A percentile compares a stretch with the other conserved stretches of the same genome.
Evolutionary conservation across 1,284 basidiomycete genomes (phyloP).

Genomic region (Tetrapyrgos nigripes): DNA sequence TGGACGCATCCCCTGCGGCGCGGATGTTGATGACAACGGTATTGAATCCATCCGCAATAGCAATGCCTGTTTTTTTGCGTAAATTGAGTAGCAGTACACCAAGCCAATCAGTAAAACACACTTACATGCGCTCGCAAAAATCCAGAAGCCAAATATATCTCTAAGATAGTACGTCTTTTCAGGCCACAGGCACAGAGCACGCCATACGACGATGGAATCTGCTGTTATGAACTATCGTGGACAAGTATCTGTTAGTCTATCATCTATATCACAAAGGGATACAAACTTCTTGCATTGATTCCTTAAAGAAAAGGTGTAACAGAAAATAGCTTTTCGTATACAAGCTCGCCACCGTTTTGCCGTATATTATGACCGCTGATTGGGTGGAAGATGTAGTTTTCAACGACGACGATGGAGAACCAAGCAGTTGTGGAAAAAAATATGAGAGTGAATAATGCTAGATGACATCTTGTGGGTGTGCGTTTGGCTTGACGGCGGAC

Average conservation of each 20-base stretch:
- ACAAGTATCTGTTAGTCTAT: background rate
- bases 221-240: background rate
- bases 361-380: background rate
- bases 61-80: background rate
- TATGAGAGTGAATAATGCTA: no score
- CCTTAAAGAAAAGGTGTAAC: background rate
- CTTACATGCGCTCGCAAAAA: background rate
- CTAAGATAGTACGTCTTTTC: background rate
- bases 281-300: background rate
- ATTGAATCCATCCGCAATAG: background rate
- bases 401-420: no score
- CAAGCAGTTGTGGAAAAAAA: no score
- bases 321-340: background rate
- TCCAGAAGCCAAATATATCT: background rate
- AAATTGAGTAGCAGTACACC: background rate
- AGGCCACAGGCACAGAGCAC: background rate
- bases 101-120: background rate
- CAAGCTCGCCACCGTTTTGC: background rate
- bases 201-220: background rate
- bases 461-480: no score
- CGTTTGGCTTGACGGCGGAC: no score
- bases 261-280: background rate
- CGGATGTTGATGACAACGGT: background rate
- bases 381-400: no score
- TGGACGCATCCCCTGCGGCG: background rate